Base-by-base conservation (phyloP, 2,329 filamentous ascomycete genomes). In the Arachnomyces sp. region DNA sequence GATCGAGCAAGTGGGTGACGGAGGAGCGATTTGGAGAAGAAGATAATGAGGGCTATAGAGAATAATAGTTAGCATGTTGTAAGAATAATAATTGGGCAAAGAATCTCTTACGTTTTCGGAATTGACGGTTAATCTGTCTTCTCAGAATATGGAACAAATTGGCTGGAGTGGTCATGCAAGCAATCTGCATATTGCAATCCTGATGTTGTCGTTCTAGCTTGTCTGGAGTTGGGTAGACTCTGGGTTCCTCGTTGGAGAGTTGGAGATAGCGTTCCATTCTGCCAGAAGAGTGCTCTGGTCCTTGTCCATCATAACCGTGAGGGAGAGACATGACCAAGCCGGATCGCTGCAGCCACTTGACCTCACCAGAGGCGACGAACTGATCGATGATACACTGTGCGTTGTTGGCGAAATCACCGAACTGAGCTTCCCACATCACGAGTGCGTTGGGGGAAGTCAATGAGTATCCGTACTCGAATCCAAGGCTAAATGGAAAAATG, bases 391-490 rank as follows among this genome's bases (percentile, higher is more conserved):
- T 93, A 65, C 88, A 94, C 70, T 98, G 92, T 32, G 92, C 90
- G 60, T 95, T 98, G 77, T 98, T 98, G 75, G 92, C 92, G 58
- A 98, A 98, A 68, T 98, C 92, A 74, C 92, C 92, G 59, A 98
- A 98, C 68, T 98, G 92, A 29, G 92, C 92, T 71, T 98, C 92
- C 92, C 92, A 98, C 81, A 98, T 94, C 54, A 98, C 90, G 17
- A 98, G 79, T 29, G 92, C 90, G 61, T 95, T 94, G 43, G 92
- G 92, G 21, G 92, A 96, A 18, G 89, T 94, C 45, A 98, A 72
- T 3, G 92, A 98, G 74, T 98, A 98, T 45, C 92, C 92, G 58
- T 98, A 98, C 68, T 98, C 92, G 63, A 98, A 98, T 39, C 92
- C 92, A 47, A 98, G 85, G 46, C 80, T 84, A 55, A 73, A 74